Base-by-base conservation (phyloP, 345 rosid species). In the Microcos paniculata region DNA sequence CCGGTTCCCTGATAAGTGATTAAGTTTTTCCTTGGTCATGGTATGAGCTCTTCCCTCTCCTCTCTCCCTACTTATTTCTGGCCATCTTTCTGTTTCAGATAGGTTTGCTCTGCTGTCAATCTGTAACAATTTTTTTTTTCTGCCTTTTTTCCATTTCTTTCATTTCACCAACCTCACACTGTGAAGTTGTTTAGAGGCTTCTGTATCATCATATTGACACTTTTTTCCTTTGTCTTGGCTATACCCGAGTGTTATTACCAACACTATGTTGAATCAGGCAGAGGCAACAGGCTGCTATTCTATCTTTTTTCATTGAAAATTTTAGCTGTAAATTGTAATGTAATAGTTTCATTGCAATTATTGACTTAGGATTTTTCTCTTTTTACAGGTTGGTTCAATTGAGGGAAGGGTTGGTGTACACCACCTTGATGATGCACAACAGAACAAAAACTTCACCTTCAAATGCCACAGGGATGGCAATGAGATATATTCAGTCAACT, bases 391-490 rank as follows among this genome's bases (percentile, higher is more conserved):
- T 83, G 98, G 99, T 59, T 96, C 98, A 68, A 96, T 96, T n/a
- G 99, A 96, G 77, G 98, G 99, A 43, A 86, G 98, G 80, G 97
- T 94, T 65, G 99, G 98, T 21, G 99, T 96, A 31, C 97, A 92
- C 76, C 99, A 96, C 83, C 88, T 96, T 76, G 99, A 96, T 81
- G 99, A 96, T 56, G 79, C 92, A 52, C 97, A 88, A 53, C 92
- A 89, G 70, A 62, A 58, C 70, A 96, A 92, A 77, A 94, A 96
- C 84, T 96, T 96, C 80, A 96, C 99, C 42, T 96, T 96, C 82
- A 92, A 96, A 82, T 96, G 99, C 87, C 99, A 96, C 84, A 88
- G 97, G 74, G 98, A 96, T 63, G 89, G 87, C 49, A 90, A 79
- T 86, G 98, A 96, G 28, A 91, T 96, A 65, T 96, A 91, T 81